Evolutionary conservation across 305 asterid genomes (phyloP), one percentile per base, ranked within the genome.

Genomic region (Fraxinus xanthoxyloides): DNA sequence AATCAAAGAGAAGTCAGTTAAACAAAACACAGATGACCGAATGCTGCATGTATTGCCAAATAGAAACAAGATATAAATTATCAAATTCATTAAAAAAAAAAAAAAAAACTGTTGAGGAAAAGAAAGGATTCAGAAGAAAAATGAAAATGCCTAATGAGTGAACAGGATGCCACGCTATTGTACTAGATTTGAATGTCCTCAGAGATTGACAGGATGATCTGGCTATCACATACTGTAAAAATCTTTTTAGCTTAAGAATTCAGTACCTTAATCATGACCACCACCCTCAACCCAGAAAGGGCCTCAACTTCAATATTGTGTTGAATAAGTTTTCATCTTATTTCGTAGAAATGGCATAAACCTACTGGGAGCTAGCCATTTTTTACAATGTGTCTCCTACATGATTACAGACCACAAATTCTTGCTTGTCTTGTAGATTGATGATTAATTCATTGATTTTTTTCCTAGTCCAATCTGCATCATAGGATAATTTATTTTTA

Each of bases 51-150:
- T 61, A 40, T 43, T 23, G 61, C 63, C 63, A 82, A 48, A 75
- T 78, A 77, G 78, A 70, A 34, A 82, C 31, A 76, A 79, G 28
- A 72, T 48, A 67, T 77, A 0, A 84, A 76, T 59, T 80, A 82
- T 31, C 28, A 15, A 70, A 17, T 70, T 9, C 67, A 75, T 72
- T 13, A 35, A 73, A 67, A 30, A 32, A 23, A 73, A n/a, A 40
- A 30, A 40, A 24, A 65, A 9, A n/a, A 75, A 67, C n/a, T 72
- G 36, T 28, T 78, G 77, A 59, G 54, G 56, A 46, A 76, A 15
- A 7, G 77, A 80, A 63, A 75, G 59, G 23, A 48, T 21, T 19
- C 21, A 59, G 31, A 74, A 51, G 59, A 72, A 75, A 61, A 5
- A 80, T 12, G 35, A 35, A 51, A 63, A 17, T 35, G 69, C 76